Base-by-base conservation (phyloP, 805 yeast species). In the Ogataea angusta region DNA sequence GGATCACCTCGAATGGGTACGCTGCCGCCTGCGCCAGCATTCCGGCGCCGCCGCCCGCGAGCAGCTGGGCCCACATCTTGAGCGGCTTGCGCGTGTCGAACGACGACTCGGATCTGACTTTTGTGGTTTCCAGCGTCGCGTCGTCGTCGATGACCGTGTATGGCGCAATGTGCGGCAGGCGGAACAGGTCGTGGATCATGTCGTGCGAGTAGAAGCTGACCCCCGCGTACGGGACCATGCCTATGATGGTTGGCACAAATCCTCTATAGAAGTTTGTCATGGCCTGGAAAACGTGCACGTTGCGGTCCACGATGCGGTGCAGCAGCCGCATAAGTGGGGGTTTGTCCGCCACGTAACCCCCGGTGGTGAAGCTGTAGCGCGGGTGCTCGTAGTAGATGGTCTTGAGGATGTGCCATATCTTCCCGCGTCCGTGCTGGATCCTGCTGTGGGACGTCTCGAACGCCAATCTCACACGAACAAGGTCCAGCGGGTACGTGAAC, bases 221-320 rank as follows among this genome's bases (percentile, higher is more conserved):
- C 9, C 99, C 99, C 1, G 99, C 99, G 60, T 93, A 93, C 1
- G 99, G 99, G 16, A 93, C 72, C 95, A 93, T 90, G 9, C 99
- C 99, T 29, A 90, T 54, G 32, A 93, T 81, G 0, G 99, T 93
- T 14, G 99, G 96, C 6, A 85, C 76, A 63, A 91, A 93, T 2
- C 99, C 99, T 43, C 97, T 73, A 65, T 91, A 93, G 62, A 90
- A 93, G 66, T 90, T 91, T 38, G 76, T 65, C 10, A 76, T 42
- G 5, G 73, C 62, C 30, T 64, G 60, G 6, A 62, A 30, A 25
- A 44, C 50, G 48, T 32, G 77, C 65, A 37, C 58, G 54, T 40
- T 58, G 49, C 47, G 53, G 51, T 63, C 60, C n/a, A 40, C 31
- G 46, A 53, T 49, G 51, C 42, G 56, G 53, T 47, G 71, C 6